phyloP scores from a whole-genome alignment of 257 asterid species.

The Solanum habrochaites region DNA sequence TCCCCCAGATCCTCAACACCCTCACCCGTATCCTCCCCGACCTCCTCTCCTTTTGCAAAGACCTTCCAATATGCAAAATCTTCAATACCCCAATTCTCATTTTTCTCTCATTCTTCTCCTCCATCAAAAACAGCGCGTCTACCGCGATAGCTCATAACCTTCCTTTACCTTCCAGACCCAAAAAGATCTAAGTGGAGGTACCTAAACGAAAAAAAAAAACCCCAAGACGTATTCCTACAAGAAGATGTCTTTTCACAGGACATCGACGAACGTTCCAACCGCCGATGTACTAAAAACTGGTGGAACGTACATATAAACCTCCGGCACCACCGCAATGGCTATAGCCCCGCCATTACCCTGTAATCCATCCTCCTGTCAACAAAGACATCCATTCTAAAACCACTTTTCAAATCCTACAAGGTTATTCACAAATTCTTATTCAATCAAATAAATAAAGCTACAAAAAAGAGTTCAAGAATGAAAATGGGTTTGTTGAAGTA shows the following conservation, averaged over 20 bases:
- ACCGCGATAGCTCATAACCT: constrained; percentile 49
- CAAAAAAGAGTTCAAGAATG: neutral
- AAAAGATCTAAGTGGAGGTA: constrained; percentile 62
- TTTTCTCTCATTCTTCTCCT: constrained; percentile 15
- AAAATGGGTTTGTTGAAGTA: neutral
- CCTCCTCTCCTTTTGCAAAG: constrained; percentile 22
- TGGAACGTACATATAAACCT: constrained; percentile 33
- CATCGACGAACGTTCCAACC: constrained; percentile 15
- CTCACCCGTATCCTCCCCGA: constrained; percentile 5
- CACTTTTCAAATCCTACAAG: neutral
- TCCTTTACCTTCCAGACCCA: constrained; percentile 48
- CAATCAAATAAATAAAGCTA: neutral
- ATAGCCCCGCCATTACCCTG: constrained; percentile 47
- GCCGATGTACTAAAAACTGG: constrained; percentile 12
- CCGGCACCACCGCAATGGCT: constrained; percentile 37
- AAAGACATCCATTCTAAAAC: constrained; percentile 44
- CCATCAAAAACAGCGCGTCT: constrained; percentile 55
- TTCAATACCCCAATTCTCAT: constrained; percentile 54
- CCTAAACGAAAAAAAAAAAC: constrained; percentile 60
- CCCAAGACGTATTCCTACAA: constrained; percentile 49
- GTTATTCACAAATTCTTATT: neutral
- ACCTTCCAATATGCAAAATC: constrained; percentile 56
- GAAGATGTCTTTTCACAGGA: constrained; percentile 38
- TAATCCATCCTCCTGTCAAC: constrained; percentile 65
- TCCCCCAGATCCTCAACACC: constrained; percentile 15